phyloP scores from a whole-genome alignment of 768 basidiomycete genomes.

The Mycena indigotica region DNA sequence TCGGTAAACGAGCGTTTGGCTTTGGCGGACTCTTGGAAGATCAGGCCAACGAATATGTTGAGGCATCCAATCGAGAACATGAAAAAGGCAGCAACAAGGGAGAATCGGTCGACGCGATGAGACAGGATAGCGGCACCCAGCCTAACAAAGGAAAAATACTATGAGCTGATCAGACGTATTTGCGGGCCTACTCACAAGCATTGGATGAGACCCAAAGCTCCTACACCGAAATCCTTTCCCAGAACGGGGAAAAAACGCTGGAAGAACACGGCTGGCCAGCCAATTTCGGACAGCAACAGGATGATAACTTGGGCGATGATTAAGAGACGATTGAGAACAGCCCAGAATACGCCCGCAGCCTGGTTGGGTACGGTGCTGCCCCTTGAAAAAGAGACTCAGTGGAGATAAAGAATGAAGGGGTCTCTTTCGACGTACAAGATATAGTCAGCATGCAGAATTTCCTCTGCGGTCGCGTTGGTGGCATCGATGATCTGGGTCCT shows the following conservation, averaged over 20 bases:
- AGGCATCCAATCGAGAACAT: slow-evolving; percentile 90
- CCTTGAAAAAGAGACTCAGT: slow-evolving; percentile 28
- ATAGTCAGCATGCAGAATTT: slow-evolving; percentile 65
- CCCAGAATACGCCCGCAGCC: slow-evolving; percentile 89
- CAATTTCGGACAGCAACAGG: slow-evolving; percentile 80
- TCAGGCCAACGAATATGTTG: slow-evolving; percentile 77
- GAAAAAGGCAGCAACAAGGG: slow-evolving; percentile 90
- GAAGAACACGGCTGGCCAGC: slow-evolving; percentile 81
- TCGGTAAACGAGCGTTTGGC: slow-evolving; percentile 61
- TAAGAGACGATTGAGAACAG: slow-evolving; percentile 82
- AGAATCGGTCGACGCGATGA: slow-evolving; percentile 83
- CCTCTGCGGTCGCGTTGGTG: slow-evolving; percentile 32
- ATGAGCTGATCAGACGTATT: neutral
- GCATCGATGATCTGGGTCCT: slow-evolving; percentile 27
- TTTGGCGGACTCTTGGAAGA: slow-evolving; percentile 67
- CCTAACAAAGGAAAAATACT: slow-evolving; percentile 31
- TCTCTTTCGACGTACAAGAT: slow-evolving; percentile 56
- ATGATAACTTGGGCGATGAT: slow-evolving; percentile 84
- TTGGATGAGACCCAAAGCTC: slow-evolving; percentile 85
- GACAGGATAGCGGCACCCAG: slow-evolving; percentile 74
- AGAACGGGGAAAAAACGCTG: slow-evolving; percentile 84
- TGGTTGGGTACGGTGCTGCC: slow-evolving; percentile 90
- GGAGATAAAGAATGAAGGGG: neutral
- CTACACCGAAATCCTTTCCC: slow-evolving; percentile 81
- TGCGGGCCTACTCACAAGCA: slow-evolving; percentile 66